These are phyloP conservation scores for Hypomyces rosellus DNA, from an alignment of 2,329 filamentous ascomycete species.

Conservation along the genomic window DNA sequence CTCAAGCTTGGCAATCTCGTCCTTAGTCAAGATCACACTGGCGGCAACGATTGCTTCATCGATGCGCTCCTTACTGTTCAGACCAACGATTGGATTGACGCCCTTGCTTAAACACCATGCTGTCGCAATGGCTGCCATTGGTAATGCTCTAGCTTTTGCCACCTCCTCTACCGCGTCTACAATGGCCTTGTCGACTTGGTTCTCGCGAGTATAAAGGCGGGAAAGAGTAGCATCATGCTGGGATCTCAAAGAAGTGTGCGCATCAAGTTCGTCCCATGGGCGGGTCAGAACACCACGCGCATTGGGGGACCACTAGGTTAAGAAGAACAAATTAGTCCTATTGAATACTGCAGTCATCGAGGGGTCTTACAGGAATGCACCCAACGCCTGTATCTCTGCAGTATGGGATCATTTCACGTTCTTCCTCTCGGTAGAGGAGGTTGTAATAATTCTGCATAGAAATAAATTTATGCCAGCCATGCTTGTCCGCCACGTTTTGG, in stretches of 20 bases:
- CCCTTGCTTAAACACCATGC: slow-evolving; percentile 54
- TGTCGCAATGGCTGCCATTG: slow-evolving; percentile 57
- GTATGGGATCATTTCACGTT: slow-evolving; percentile 34
- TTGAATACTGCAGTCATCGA: too few relatives aligned
- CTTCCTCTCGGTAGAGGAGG: slow-evolving; percentile 51
- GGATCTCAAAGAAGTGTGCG: not conserved
- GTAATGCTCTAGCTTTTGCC: slow-evolving; percentile 47
- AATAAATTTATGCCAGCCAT: slow-evolving; percentile 50
- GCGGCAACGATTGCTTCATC: slow-evolving; percentile 49
- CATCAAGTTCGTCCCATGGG: slow-evolving; percentile 28
- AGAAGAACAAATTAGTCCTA: too few relatives aligned
- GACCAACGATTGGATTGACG: slow-evolving; percentile 54
- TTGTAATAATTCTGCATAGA: slow-evolving; percentile 52
- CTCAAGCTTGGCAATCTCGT: slow-evolving; percentile 56
- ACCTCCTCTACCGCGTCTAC: slow-evolving; percentile 41
- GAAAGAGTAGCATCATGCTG: not conserved
- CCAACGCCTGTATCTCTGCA: slow-evolving; percentile 10
- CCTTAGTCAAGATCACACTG: slow-evolving; percentile 43
- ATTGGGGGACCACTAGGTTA: slow-evolving; percentile 6
- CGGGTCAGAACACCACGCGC: slow-evolving; percentile 16
- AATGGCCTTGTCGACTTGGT: slow-evolving; percentile 18
- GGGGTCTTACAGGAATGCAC: slow-evolving; percentile 6
- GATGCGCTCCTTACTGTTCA: slow-evolving; percentile 50
- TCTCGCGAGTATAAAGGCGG: not conserved
- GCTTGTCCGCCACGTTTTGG: slow-evolving; percentile 44